Evolutionary conservation across 805 yeast genomes (phyloP).

Genomic region (Kuraishia piskuri): DNA sequence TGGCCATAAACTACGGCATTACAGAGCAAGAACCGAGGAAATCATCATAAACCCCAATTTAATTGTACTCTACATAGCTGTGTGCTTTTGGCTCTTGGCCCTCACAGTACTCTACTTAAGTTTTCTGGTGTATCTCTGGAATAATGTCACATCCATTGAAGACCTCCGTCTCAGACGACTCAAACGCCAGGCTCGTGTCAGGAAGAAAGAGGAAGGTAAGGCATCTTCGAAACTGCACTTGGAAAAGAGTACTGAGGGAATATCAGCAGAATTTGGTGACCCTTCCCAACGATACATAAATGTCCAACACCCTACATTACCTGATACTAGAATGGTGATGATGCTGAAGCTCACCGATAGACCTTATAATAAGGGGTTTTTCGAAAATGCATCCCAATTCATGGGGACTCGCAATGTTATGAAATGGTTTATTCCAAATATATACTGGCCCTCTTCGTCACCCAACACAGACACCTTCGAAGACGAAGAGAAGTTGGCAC

Average conservation of each 20-base stretch:
- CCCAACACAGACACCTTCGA: slow-evolving; percentile 2
- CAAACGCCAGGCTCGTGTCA: slow-evolving; percentile 15
- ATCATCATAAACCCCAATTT: slow-evolving; percentile 35
- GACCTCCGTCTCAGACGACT: slow-evolving; percentile 26
- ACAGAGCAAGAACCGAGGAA: slow-evolving; percentile 14
- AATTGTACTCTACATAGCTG: slow-evolving; percentile 35
- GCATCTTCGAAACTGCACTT: slow-evolving; percentile 2
- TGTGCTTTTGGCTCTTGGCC: slow-evolving; percentile 38
- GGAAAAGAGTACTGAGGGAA: not conserved
- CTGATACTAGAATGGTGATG: slow-evolving; percentile 28
- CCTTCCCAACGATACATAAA: slow-evolving; percentile 33
- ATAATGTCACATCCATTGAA: slow-evolving; percentile 54
- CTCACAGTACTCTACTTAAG: slow-evolving; percentile 30
- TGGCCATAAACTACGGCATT: slow-evolving; percentile 19
- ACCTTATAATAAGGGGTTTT: slow-evolving; percentile 30
- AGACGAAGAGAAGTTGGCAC: slow-evolving; percentile 8
- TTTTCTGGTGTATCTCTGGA: slow-evolving; percentile 34
- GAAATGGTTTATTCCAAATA: slow-evolving; percentile 14
- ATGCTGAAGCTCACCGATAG: slow-evolving; percentile 20
- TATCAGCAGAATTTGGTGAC: not conserved
- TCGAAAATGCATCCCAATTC: slow-evolving; percentile 27
- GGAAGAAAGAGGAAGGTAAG: slow-evolving; percentile 21
- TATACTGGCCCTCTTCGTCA: slow-evolving; percentile 7
- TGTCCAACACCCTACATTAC: slow-evolving; percentile 23
- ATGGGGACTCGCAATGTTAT: slow-evolving; percentile 7